phyloP scores from a whole-genome alignment of 306 rosid species.

The Citrullus mucosospermus region DNA sequence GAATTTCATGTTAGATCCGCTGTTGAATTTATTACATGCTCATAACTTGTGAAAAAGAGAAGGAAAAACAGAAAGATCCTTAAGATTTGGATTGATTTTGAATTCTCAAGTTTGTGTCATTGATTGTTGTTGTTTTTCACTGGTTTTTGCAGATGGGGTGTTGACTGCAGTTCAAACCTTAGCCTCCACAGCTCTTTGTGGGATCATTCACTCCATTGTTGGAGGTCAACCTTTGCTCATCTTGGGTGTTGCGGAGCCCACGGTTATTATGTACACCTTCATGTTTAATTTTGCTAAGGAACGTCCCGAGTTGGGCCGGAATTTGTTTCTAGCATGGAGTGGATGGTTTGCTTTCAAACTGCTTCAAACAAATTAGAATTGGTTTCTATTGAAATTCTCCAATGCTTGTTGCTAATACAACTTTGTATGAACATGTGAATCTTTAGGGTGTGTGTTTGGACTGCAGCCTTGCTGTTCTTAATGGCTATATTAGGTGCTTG shows the following conservation, averaged over 20 bases:
- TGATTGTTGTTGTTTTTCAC: neutral
- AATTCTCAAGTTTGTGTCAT: neutral
- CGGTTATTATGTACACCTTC: constrained; percentile 92
- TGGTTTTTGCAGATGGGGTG: constrained; percentile 67
- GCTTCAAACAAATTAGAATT: neutral
- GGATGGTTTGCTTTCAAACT: constrained; percentile 45
- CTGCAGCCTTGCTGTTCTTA: constrained; percentile 62
- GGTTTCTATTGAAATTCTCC: neutral
- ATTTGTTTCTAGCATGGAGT: constrained; percentile 77
- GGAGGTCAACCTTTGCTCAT: constrained; percentile 93
- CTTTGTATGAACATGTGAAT: constrained; percentile 3
- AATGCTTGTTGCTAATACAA: neutral
- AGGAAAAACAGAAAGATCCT: neutral
- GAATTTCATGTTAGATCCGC: neutral
- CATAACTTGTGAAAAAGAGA: neutral
- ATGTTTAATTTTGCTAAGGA: constrained; percentile 88
- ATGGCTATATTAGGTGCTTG: constrained; percentile 87
- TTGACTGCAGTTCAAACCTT: constrained; percentile 91
- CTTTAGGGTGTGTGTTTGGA: constrained; percentile 94
- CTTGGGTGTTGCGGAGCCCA: constrained; percentile 97
- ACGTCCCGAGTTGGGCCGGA: constrained; percentile 55
- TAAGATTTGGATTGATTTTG: neutral
- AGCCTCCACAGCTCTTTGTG: constrained; percentile 78
- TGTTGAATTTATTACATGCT: neutral
- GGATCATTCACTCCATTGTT: constrained; percentile 71